phyloP scores from a whole-genome alignment of 2,329 filamentous ascomycete species.

The Epichloe gansuensis region DNA sequence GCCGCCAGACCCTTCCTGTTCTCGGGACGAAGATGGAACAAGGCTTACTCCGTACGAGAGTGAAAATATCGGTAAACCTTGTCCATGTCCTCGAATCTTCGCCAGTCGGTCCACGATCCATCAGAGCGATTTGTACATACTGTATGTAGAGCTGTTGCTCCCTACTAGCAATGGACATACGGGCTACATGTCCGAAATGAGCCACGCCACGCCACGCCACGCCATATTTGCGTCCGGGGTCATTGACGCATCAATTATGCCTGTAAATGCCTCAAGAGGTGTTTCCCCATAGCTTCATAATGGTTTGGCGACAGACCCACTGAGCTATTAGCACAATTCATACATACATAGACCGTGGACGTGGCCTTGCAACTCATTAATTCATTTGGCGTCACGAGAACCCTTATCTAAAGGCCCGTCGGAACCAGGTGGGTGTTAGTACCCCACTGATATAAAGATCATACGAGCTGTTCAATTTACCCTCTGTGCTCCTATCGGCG shows the following conservation, averaged over 20 bases:
- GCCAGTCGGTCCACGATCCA: conserved; percentile 53
- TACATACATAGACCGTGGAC: no score
- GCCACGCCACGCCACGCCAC: conserved; percentile 15
- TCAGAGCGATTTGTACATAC: conserved; percentile 30
- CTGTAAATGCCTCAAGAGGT: conserved; percentile 51
- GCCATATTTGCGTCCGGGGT: conserved; percentile 48
- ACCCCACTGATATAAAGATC: no score
- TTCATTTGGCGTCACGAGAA: no score
- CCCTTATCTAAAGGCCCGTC: no score
- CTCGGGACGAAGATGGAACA: conserved; percentile 45
- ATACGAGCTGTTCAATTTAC: no score
- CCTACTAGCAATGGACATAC: conserved; percentile 54
- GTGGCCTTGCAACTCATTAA: no score
- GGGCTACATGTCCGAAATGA: conserved; percentile 58
- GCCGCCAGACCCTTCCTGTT: conserved; percentile 46
- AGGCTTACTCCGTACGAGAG: conserved; percentile 28
- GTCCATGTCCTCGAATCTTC: conserved; percentile 49
- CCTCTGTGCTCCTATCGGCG: no score
- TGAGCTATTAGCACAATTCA: conserved; percentile 23
- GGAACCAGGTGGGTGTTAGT: no score
- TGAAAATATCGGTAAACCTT: conserved; percentile 55
- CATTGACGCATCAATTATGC: conserved; percentile 51
- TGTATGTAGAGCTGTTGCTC: conserved; percentile 54
- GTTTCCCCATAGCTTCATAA: conserved; percentile 52
- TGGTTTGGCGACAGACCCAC: conserved; percentile 56